These are phyloP conservation scores for Stephanodiscus triporus DNA, from an alignment of 108 stramenopile genomes.

Conservation along the genomic window DNA sequence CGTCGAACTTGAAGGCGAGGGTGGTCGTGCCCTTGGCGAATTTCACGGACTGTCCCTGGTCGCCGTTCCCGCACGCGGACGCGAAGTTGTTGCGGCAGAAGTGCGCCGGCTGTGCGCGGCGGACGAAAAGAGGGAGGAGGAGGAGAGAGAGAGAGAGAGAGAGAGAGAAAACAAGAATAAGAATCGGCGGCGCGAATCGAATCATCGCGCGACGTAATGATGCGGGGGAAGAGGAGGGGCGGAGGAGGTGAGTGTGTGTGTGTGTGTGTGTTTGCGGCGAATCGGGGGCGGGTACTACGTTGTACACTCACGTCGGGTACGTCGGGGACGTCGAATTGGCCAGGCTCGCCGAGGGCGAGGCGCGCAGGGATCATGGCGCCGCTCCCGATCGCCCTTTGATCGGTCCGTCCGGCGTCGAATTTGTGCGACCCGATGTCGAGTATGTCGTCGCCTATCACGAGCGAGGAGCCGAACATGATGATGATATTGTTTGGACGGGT, in stretches of 20 bases:
- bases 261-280: too few relatives aligned
- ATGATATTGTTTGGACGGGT: background rate
- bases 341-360: slow-evolving; percentile 33
- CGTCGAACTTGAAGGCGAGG: slow-evolving; percentile 98
- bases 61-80: slow-evolving; percentile 83
- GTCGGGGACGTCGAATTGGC: slow-evolving; percentile 75
- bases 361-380: slow-evolving; percentile 49
- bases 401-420: slow-evolving; percentile 42
- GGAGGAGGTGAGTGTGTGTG: background rate
- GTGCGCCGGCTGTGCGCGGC: slow-evolving; percentile 65
- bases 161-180: background rate
- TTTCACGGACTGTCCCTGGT: slow-evolving; percentile 80
- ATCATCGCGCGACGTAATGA: too few relatives aligned
- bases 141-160: slow-evolving; percentile 11
- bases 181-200: background rate
- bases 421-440: slow-evolving; percentile 84
- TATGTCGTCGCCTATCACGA: slow-evolving; percentile 55
- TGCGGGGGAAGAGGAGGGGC: too few relatives aligned
- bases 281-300: too few relatives aligned
- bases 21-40: slow-evolving; percentile 99
- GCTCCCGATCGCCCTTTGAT: slow-evolving; percentile 44
- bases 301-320: slow-evolving; percentile 80
- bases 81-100: slow-evolving; percentile 90
- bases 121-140: background rate
- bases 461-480: slow-evolving; percentile 50